These are phyloP conservation scores for Madurella fahalii DNA, from an alignment of 2,329 filamentous ascomycete genomes.

Conservation along the genomic window DNA sequence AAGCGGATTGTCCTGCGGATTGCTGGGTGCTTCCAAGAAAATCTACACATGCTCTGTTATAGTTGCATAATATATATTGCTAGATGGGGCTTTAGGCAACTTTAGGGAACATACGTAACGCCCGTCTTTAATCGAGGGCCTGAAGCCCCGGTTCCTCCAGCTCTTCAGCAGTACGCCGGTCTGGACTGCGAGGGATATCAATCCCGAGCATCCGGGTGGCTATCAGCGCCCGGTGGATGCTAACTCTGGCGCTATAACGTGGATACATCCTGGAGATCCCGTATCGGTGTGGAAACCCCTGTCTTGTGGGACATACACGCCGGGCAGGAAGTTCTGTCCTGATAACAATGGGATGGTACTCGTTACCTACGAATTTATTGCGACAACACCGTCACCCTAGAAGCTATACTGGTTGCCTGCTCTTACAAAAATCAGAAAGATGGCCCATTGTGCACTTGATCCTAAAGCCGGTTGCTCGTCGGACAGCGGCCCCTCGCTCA, in stretches of 20 bases:
- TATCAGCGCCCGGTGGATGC: constrained; percentile 7
- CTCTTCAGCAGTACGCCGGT: constrained; percentile 2
- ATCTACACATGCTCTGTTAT: not conserved
- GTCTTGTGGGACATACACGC: not conserved
- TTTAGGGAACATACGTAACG: not conserved
- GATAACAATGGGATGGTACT: too few species aligned
- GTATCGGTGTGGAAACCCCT: constrained; percentile 2
- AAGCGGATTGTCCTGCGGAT: constrained; percentile 1
- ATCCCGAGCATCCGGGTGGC: not conserved
- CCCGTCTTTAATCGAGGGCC: not conserved
- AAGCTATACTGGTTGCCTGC: too few species aligned
- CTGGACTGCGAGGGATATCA: not conserved
- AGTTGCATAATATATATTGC: constrained; percentile 4
- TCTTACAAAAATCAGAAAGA: too few species aligned
- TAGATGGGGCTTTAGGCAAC: constrained; percentile 3
- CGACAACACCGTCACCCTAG: too few species aligned
- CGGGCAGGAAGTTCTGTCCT: too few species aligned
- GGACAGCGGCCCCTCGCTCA: too few species aligned
- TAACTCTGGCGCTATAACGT: constrained; percentile 6
- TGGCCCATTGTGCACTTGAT: too few species aligned
- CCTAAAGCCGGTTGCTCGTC: too few species aligned
- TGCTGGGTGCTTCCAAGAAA: constrained; percentile 8
- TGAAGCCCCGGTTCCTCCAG: not conserved
- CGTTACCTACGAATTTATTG: too few species aligned
- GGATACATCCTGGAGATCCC: not conserved